Conservation (phyloP, 78 protist genomes). For the Speleostelium caveatum region DNA sequence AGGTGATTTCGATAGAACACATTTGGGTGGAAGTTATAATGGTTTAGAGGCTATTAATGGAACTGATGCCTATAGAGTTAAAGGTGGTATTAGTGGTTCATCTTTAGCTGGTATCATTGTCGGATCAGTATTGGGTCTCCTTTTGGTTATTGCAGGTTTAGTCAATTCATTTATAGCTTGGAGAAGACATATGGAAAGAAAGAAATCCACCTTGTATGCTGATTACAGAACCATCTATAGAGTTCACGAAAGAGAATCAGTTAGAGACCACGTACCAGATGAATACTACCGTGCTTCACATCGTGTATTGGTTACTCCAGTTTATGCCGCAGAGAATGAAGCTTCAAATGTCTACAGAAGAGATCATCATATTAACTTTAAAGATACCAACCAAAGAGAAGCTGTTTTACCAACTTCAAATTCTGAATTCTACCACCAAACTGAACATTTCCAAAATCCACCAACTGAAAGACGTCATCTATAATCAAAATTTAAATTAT, state of each 20-base stretch:
- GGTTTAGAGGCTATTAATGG: slow-evolving; percentile 26
- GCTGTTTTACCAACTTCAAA: slow-evolving; percentile 30
- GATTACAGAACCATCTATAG: slow-evolving; percentile 40
- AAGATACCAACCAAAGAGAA: neutral
- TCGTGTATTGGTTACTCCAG: slow-evolving; percentile 42
- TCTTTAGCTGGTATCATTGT: slow-evolving; percentile 75
- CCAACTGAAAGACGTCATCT: too few species aligned
- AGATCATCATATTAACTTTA: slow-evolving; percentile 19
- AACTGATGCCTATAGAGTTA: neutral
- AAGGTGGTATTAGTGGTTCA: slow-evolving; percentile 29
- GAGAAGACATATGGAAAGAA: slow-evolving; percentile 44
- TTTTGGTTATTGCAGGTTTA: slow-evolving; percentile 11
- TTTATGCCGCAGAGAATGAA: slow-evolving; percentile 1
- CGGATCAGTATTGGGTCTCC: slow-evolving; percentile 67
- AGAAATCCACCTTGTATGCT: slow-evolving; percentile 42
- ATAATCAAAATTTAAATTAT: too few species aligned
- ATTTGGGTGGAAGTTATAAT: neutral
- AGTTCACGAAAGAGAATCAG: slow-evolving; percentile 5
- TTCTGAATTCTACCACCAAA: slow-evolving; percentile 10
- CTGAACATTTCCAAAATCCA: neutral
- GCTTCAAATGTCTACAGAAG: slow-evolving; percentile 17
- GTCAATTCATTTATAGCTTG: slow-evolving; percentile 28
- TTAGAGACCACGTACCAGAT: slow-evolving; percentile 45
- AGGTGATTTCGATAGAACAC: slow-evolving; percentile 7
- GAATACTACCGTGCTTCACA: slow-evolving; percentile 74